Percentiles rank a stretch among this genome's conserved stretches.
phyloP scores from a whole-genome alignment of 805 yeast genomes.

The Hanseniaspora taiwanica region DNA sequence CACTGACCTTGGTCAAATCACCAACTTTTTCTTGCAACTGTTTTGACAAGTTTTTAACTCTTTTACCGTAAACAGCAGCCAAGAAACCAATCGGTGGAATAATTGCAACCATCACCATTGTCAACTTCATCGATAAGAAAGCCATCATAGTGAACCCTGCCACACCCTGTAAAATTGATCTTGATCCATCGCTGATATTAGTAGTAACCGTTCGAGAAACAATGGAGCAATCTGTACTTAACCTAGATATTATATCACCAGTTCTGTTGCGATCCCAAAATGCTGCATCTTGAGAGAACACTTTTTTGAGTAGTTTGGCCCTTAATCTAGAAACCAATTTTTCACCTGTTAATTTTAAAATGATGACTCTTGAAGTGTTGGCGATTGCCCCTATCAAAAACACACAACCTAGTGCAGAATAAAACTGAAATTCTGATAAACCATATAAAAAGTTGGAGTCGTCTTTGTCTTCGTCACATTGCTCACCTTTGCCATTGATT shows the following conservation, averaged over 20 bases:
- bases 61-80: constrained; percentile 71
- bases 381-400: constrained; percentile 67
- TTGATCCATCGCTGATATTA: constrained; percentile 82
- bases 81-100: constrained; percentile 75
- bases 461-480: constrained; percentile 9
- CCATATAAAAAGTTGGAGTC: constrained; percentile 35
- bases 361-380: constrained; percentile 66
- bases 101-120: constrained; percentile 65
- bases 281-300: constrained; percentile 75
- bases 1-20: constrained; percentile 74
- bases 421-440: constrained; percentile 49
- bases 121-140: constrained; percentile 68
- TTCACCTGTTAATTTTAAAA: constrained; percentile 74
- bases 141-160: constrained; percentile 91
- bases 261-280: constrained; percentile 82
- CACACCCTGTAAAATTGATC: constrained; percentile 68
- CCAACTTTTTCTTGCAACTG: constrained; percentile 78
- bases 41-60: constrained; percentile 60
- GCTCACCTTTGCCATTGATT: background rate
- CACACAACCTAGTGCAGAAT: constrained; percentile 42
- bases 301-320: constrained; percentile 59
- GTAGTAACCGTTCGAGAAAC: constrained; percentile 79
- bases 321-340: constrained; percentile 74
- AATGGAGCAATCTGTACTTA: constrained; percentile 79
- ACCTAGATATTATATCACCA: constrained; percentile 82